Conservation (phyloP, 2,329 filamentous ascomycete genomes). For the Raffaelea albimanens region DNA sequence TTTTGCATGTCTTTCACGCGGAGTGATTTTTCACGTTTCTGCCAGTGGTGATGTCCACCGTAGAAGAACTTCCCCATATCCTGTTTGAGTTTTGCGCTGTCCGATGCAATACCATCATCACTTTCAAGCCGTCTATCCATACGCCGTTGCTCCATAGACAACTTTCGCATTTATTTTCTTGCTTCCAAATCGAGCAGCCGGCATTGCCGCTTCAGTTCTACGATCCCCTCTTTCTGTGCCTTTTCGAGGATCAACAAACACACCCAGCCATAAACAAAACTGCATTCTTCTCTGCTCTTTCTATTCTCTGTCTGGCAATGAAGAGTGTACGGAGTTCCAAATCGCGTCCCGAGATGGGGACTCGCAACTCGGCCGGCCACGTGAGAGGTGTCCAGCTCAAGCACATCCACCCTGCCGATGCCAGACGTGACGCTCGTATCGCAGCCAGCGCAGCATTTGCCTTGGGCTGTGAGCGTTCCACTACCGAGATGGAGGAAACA, state of each 20-base stretch:
- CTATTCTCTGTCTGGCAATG: no score
- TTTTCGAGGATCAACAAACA: no score
- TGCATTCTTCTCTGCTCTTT: background rate
- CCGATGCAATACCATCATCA: background rate
- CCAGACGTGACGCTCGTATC: conserved; percentile 50
- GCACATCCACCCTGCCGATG: conserved; percentile 37
- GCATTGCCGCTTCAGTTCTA: no score
- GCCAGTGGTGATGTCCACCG: no score
- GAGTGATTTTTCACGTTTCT: no score
- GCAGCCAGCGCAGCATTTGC: conserved; percentile 54
- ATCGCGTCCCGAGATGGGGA: conserved; percentile 32
- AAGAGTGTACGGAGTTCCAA: conserved; percentile 21
- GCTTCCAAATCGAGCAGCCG: background rate
- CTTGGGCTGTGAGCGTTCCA: conserved; percentile 20
- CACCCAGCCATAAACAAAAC: no score
- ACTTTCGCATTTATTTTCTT: no score
- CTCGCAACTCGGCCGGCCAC: conserved; percentile 42
- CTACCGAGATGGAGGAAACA: no score
- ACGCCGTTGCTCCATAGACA: background rate
- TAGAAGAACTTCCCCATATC: no score
- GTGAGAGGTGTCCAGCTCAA: conserved; percentile 35
- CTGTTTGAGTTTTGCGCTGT: background rate
- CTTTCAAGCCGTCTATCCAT: background rate
- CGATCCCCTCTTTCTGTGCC: no score
- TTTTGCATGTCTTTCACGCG: no score